These are phyloP conservation scores for Furcasterigmium sp. DNA, from an alignment of 2,329 filamentous ascomycete species.

Conservation along the genomic window DNA sequence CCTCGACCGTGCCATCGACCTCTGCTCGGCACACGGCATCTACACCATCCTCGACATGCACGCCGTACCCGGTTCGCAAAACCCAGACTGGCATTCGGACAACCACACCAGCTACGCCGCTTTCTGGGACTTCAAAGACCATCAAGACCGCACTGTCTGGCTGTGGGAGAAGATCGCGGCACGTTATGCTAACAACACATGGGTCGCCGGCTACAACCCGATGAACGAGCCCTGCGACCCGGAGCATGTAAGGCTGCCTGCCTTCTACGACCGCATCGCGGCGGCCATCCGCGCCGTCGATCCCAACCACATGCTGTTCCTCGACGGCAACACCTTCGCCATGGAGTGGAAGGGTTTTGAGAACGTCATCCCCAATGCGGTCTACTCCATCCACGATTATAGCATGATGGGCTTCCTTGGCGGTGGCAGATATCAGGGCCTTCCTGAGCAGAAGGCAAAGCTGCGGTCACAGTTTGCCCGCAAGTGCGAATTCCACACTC, in stretches of 20 bases:
- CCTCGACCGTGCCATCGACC: slow-evolving; percentile 41
- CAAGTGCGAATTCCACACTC: slow-evolving; percentile 38
- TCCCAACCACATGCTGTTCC: slow-evolving; percentile 36
- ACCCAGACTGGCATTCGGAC: slow-evolving; percentile 42
- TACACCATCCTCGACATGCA: slow-evolving; percentile 42
- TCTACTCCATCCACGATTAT: slow-evolving; percentile 51
- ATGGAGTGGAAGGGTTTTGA: slow-evolving; percentile 31
- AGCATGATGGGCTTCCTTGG: slow-evolving; percentile 42
- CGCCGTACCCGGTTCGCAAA: slow-evolving; percentile 37
- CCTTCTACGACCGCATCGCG: slow-evolving; percentile 28
- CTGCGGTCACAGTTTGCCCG: slow-evolving; percentile 32
- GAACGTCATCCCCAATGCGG: slow-evolving; percentile 37
- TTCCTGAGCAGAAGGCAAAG: slow-evolving; percentile 32
- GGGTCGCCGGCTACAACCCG: slow-evolving; percentile 32
- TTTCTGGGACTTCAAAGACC: slow-evolving; percentile 41
- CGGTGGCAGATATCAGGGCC: slow-evolving; percentile 31
- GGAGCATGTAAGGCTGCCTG: slow-evolving; percentile 22
- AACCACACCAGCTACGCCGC: slow-evolving; percentile 28
- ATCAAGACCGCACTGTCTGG: slow-evolving; percentile 37
- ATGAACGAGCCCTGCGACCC: slow-evolving; percentile 15
- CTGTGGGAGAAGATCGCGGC: slow-evolving; percentile 35
- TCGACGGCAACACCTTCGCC: slow-evolving; percentile 37
- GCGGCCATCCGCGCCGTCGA: slow-evolving; percentile 26
- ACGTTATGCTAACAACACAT: slow-evolving; percentile 35
- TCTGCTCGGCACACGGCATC: slow-evolving; percentile 34